Base-by-base conservation (phyloP, 441 rosid species). In the Syzygium syzygioides region DNA sequence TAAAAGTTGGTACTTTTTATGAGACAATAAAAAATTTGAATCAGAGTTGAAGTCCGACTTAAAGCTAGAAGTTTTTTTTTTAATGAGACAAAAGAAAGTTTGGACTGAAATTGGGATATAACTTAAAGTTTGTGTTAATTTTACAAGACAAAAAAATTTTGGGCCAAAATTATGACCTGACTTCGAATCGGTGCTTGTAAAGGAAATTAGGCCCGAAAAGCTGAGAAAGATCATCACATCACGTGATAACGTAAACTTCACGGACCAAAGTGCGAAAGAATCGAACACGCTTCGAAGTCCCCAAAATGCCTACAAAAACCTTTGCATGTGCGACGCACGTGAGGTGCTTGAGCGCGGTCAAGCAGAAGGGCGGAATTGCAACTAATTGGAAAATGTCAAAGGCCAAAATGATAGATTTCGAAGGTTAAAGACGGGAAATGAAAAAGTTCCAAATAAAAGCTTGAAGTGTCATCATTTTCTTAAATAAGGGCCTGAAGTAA, bases 401-500 rank as follows among this genome's bases (percentile, higher is more conserved):
- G 62, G 26, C 4, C 62, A 25, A 25, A 57, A 9, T 28, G 62
- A 57, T 25, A 9, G 28, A 25, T 57, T 23, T 57, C 28, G 62
- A 57, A 57, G 13, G 62, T 57, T 25, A 11, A 25, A 28, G 14
- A 10, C 14, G 62, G n/a, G 48, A 45, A 45, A 45, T 1, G 9
- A 9, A 45, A 45, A 45, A 45, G 7, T 45, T 45, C 48, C 9
- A 45, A 45, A 7, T 45, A 45, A 45, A 45, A 45, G 48, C 48
- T 45, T 6, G 48, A 45, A 45, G 9, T 7, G 9, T 2, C 48
- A 7, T 45, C 48, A 45, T 45, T 45, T 45, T 45, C 9, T 45
- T 1, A 45, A 7, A 45, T 45, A 45, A 45, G 2, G 2, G 0
- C 2, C 0, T 45, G 48, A 7, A 45, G 48, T 45, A 0, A 45